A percentile compares a stretch with the other conserved stretches of the same genome.
These are phyloP conservation scores for Telopea speciosissima DNA, from an alignment of 177 flowering plant species.

Conservation along the genomic window DNA sequence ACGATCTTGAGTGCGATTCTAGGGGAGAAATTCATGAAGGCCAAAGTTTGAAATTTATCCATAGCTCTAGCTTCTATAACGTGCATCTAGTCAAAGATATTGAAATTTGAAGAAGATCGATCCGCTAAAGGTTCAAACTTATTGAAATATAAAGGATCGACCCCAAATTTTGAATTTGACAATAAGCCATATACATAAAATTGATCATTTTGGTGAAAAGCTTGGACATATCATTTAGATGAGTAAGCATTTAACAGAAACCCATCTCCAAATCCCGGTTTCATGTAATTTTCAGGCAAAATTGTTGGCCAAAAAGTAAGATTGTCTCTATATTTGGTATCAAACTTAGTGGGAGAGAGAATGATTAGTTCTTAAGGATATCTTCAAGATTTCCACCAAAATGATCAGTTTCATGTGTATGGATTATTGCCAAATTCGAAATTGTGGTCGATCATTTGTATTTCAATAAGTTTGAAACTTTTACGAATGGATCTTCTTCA, in stretches of 20 bases:
- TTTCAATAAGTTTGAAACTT: slow-evolving; percentile 25
- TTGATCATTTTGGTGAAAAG: slow-evolving; percentile 34
- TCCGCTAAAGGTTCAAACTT: too few species aligned
- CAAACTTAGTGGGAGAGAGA: slow-evolving; percentile 30
- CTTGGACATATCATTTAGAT: slow-evolving; percentile 28
- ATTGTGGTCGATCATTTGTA: slow-evolving; percentile 30
- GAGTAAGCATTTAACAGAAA: slow-evolving; percentile 19
- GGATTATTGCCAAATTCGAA: slow-evolving; percentile 27
- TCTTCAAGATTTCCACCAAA: too few species aligned
- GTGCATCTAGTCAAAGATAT: too few species aligned
- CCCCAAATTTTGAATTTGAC: slow-evolving; percentile 21
- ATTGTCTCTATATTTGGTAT: slow-evolving; percentile 15
- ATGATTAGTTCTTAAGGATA: too few species aligned
- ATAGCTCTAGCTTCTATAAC: too few species aligned
- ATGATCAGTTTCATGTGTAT: slow-evolving; percentile 28
- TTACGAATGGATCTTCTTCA: slow-evolving; percentile 12
- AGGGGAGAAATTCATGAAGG: too few species aligned
- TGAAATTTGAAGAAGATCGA: too few species aligned
- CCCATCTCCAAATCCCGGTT: slow-evolving; percentile 29
- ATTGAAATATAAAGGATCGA: slow-evolving; percentile 20
- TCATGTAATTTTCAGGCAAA: too few species aligned
- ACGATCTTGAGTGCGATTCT: too few species aligned
- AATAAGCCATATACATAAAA: slow-evolving; percentile 22
- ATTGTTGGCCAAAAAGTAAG: slow-evolving; percentile 13
- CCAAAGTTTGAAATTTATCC: too few species aligned